Conservation (phyloP, 2,329 filamentous ascomycete genomes). For the Cordyceps sp. region DNA sequence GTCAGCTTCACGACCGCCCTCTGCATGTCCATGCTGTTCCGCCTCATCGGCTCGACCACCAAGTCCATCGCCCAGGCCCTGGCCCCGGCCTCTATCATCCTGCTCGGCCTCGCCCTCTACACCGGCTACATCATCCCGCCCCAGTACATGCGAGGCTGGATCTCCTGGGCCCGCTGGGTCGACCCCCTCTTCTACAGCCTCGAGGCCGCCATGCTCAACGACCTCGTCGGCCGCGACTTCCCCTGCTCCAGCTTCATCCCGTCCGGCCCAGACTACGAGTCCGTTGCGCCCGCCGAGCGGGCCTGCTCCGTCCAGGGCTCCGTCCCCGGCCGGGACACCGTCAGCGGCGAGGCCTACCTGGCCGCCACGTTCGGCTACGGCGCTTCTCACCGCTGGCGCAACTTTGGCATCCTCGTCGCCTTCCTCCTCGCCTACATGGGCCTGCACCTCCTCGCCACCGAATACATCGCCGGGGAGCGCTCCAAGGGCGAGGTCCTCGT, state of each 20-base stretch:
- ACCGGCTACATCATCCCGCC: slow-evolving; percentile 53
- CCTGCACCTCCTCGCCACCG: slow-evolving; percentile 45
- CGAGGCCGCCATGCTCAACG: slow-evolving; percentile 67
- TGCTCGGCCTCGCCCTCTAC: slow-evolving; percentile 50
- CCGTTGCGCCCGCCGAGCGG: slow-evolving; percentile 20
- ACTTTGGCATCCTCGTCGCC: slow-evolving; percentile 51
- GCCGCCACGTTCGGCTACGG: slow-evolving; percentile 37
- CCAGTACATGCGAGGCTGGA: slow-evolving; percentile 63
- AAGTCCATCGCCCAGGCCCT: slow-evolving; percentile 50
- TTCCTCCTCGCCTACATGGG: slow-evolving; percentile 45
- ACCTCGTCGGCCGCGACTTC: slow-evolving; percentile 54
- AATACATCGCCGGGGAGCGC: slow-evolving; percentile 48
- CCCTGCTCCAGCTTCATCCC: slow-evolving; percentile 30
- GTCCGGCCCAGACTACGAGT: slow-evolving; percentile 6
- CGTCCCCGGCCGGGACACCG: slow-evolving; percentile 28
- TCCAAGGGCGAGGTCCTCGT: slow-evolving; percentile 65
- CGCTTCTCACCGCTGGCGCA: slow-evolving; percentile 47
- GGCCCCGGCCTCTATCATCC: slow-evolving; percentile 41
- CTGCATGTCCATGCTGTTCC: slow-evolving; percentile 76
- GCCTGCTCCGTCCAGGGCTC: slow-evolving; percentile 46
- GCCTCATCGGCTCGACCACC: slow-evolving; percentile 61
- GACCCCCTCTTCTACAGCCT: slow-evolving; percentile 70
- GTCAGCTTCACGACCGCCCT: slow-evolving; percentile 58
- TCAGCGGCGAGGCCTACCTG: slow-evolving; percentile 44
- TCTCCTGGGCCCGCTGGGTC: slow-evolving; percentile 68